phyloP scores from a whole-genome alignment of 805 yeast species.

The Candida methanosorbosa region DNA sequence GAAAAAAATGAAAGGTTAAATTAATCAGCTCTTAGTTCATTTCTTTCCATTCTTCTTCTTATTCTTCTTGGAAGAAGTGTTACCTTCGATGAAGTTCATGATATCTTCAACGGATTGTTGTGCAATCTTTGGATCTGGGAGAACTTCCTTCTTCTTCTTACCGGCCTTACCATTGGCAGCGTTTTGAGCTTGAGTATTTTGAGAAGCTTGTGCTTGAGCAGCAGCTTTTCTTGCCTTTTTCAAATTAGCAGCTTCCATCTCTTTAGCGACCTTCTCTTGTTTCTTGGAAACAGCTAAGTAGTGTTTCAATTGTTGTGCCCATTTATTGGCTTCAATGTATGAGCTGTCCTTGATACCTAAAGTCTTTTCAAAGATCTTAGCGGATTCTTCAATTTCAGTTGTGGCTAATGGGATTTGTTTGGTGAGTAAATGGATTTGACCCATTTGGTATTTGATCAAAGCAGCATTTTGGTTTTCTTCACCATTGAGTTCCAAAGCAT shows the following conservation, averaged over 20 bases:
- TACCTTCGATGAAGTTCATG: constrained; percentile 62
- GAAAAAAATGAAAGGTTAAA: too few relatives aligned
- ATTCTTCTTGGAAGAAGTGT: constrained; percentile 18
- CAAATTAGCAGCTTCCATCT: constrained; percentile 13
- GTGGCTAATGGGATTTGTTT: constrained; percentile 49
- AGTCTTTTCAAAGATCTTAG: constrained; percentile 42
- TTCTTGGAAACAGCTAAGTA: constrained; percentile 38
- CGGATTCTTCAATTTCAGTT: constrained; percentile 47
- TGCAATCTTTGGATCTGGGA: constrained; percentile 47
- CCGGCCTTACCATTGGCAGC: neutral
- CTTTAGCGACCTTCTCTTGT: constrained; percentile 28
- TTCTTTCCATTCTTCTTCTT: constrained; percentile 16
- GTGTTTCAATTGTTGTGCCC: constrained; percentile 49
- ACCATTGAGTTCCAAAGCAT: constrained; percentile 37
- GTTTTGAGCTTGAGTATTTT: constrained; percentile 12
- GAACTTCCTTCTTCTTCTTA: constrained; percentile 23
- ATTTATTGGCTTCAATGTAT: constrained; percentile 59
- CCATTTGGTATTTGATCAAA: constrained; percentile 58
- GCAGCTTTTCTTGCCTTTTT: constrained; percentile 14
- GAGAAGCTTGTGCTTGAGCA: constrained; percentile 5
- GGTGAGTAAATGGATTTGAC: constrained; percentile 46
- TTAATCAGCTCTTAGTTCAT: constrained; percentile 3
- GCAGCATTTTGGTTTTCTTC: constrained; percentile 54
- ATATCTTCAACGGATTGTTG: constrained; percentile 65
- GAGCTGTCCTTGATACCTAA: constrained; percentile 62